Conservation (phyloP, 75 land plant species). For the Picea sitchensis region DNA sequence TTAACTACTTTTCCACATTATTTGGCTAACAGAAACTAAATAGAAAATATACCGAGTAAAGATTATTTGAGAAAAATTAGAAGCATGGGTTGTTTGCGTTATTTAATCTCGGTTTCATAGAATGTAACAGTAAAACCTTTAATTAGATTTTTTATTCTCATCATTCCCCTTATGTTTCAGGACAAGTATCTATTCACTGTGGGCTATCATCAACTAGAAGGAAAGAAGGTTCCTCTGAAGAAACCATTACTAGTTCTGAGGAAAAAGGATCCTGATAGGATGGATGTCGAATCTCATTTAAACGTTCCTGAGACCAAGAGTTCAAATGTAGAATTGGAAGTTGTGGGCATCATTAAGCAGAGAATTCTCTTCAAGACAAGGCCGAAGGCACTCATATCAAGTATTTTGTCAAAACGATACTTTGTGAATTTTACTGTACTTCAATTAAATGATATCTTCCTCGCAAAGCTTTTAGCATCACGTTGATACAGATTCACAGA, state of each 20-base stretch:
- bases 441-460: neutral
- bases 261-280: slow-evolving; percentile 30
- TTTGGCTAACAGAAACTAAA: neutral
- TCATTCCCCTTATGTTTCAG: slow-evolving; percentile 21
- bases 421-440: neutral
- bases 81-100: neutral
- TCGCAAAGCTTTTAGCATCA: neutral
- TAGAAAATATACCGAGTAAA: no score
- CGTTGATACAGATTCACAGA: neutral
- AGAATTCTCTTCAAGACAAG: slow-evolving; percentile 82
- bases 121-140: neutral
- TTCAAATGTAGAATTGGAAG: slow-evolving; percentile 57
- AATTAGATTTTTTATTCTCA: neutral
- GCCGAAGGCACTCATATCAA: slow-evolving; percentile 87
- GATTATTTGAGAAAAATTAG: neutral
- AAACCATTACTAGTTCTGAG: slow-evolving; percentile 77
- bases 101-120: neutral
- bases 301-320: neutral
- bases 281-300: slow-evolving; percentile 24
- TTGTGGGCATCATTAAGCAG: slow-evolving; percentile 77
- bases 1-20: neutral
- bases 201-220: slow-evolving; percentile 88
- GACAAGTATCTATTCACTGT: slow-evolving; percentile 66
- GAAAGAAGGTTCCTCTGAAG: slow-evolving; percentile 61
- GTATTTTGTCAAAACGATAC: slow-evolving; percentile 21